A percentile compares a stretch with the other conserved stretches of the same genome.
phyloP scores from a whole-genome alignment of 768 basidiomycete species.

The Boletus fagicola region DNA sequence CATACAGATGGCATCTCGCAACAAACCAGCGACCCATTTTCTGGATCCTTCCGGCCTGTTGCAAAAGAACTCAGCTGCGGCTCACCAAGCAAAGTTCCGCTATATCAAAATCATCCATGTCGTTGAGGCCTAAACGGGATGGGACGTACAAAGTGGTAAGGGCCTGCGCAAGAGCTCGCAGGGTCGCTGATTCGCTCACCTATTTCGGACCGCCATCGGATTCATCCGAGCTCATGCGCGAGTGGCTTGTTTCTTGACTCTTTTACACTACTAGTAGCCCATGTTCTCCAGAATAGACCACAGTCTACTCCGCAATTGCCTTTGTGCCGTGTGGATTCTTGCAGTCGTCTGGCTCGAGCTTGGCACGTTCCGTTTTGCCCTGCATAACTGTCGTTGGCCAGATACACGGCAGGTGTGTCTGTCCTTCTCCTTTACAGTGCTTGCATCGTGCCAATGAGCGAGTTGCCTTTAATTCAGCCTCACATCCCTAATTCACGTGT shows the following conservation, averaged over 20 bases:
- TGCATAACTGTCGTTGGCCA: slow-evolving; percentile 60
- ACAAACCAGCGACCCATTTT: not conserved
- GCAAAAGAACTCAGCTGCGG: not conserved
- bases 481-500: slow-evolving; percentile 20
- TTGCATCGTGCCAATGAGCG: not conserved
- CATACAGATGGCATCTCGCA: slow-evolving; percentile 1
- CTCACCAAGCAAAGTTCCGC: not conserved
- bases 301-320: slow-evolving; percentile 29
- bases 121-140: not conserved
- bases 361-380: slow-evolving; percentile 49
- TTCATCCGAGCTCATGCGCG: slow-evolving; percentile 5
- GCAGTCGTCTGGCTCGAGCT: slow-evolving; percentile 71
- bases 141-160: not conserved
- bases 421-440: not conserved
- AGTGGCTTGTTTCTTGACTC: not conserved
- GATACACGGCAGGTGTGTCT: slow-evolving; percentile 38
- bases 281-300: slow-evolving; percentile 9
- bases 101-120: not conserved
- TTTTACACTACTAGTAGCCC: not conserved
- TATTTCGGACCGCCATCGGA: slow-evolving; percentile 3
- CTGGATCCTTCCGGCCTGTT: not conserved
- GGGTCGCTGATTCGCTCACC: not conserved
- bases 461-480: slow-evolving; percentile 12
- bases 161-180: not conserved
- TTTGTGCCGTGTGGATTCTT: slow-evolving; percentile 61